A percentile compares a stretch with the other conserved stretches of the same genome.
These are phyloP conservation scores for Talaromyces sp. DNA, from an alignment of 2,329 filamentous ascomycete species.

Conservation along the genomic window DNA sequence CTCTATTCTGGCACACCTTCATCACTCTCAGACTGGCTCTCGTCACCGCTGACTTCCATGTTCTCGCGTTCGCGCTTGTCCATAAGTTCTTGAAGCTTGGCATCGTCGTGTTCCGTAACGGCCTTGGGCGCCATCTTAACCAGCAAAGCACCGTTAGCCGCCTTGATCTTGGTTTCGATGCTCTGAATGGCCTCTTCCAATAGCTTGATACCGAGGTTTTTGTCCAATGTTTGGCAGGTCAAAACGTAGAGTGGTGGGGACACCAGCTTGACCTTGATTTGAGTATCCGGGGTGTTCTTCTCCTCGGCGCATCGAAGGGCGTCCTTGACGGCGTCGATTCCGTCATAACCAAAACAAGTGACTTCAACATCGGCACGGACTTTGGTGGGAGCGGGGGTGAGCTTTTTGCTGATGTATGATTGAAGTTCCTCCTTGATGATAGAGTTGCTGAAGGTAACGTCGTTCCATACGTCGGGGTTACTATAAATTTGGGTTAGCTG, in stretches of 20 bases:
- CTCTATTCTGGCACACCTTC: slow-evolving; percentile 66
- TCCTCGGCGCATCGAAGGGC: slow-evolving; percentile 89
- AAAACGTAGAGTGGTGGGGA: slow-evolving; percentile 95
- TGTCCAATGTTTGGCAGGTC: slow-evolving; percentile 93
- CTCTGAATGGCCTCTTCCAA: slow-evolving; percentile 88
- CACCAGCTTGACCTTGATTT: slow-evolving; percentile 98
- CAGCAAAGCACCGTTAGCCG: slow-evolving; percentile 72
- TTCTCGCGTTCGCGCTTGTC: slow-evolving; percentile 99
- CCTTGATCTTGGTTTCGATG: slow-evolving; percentile 76
- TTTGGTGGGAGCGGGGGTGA: slow-evolving; percentile 98
- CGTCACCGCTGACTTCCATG: slow-evolving; percentile 94
- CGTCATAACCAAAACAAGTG: slow-evolving; percentile 92
- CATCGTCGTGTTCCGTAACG: slow-evolving; percentile 97
- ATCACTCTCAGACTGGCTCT: slow-evolving; percentile 93
- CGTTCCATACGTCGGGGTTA: slow-evolving; percentile 94
- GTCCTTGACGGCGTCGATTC: slow-evolving; percentile 95
- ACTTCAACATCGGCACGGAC: slow-evolving; percentile 97
- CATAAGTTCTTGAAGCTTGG: slow-evolving; percentile 95
- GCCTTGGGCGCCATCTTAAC: slow-evolving; percentile 99
- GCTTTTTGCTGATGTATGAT: slow-evolving; percentile 92
- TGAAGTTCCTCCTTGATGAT: slow-evolving; percentile 85
- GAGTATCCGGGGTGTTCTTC: slow-evolving; percentile 84
- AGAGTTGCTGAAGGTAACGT: slow-evolving; percentile 83
- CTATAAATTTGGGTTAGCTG: slow-evolving; percentile 44
- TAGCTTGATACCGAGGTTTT: slow-evolving; percentile 76